phyloP scores from a whole-genome alignment of 2,329 filamentous ascomycete species.

The Akanthomyces muscarius region DNA sequence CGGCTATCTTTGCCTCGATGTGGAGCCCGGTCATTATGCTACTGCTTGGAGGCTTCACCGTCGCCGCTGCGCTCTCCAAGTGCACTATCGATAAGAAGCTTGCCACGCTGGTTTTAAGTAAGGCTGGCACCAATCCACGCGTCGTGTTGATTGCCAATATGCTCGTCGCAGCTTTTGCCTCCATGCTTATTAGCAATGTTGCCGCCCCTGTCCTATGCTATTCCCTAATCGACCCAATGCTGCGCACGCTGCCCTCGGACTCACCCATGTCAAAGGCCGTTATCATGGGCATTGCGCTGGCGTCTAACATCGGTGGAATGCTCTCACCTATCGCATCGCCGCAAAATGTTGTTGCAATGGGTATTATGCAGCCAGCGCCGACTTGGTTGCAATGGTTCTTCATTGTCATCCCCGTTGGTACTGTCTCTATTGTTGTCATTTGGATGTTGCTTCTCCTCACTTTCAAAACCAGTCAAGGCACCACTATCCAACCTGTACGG shows the following conservation, averaged over 20 bases:
- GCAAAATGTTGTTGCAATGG: constrained; percentile 93
- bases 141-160: constrained; percentile 95
- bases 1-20: constrained; percentile 89
- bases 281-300: constrained; percentile 89
- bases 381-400: constrained; percentile 98
- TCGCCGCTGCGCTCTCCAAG: constrained; percentile 91
- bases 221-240: constrained; percentile 95
- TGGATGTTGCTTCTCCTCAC: constrained; percentile 82
- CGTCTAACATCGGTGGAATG: constrained; percentile 93
- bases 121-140: constrained; percentile 84
- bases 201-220: constrained; percentile 95
- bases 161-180: constrained; percentile 96
- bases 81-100: constrained; percentile 98
- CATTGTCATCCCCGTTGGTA: constrained; percentile 85
- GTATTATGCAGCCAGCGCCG: constrained; percentile 89
- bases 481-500: constrained; percentile 86
- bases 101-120: constrained; percentile 92
- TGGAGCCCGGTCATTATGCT: constrained; percentile 99
- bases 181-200: constrained; percentile 99
- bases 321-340: constrained; percentile 95
- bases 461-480: constrained; percentile 80
- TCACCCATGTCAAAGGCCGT: constrained; percentile 93
- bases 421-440: constrained; percentile 81
- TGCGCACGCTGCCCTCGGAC: constrained; percentile 85
- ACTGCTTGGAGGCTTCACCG: constrained; percentile 89